Conservation (phyloP, 345 rosid species). For the Limnanthes douglasii region DNA sequence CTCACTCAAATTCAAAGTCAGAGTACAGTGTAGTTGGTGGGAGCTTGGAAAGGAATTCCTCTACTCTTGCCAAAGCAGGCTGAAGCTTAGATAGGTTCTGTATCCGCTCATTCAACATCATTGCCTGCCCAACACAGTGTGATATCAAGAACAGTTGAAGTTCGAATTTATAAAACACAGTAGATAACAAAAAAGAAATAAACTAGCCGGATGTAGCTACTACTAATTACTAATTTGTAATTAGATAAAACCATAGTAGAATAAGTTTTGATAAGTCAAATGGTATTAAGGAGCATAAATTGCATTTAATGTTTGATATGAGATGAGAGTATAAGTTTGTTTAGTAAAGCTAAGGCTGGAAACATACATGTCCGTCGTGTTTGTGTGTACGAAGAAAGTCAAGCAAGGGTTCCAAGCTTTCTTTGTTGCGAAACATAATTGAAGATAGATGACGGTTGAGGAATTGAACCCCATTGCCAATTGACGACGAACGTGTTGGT, state of each 20-base stretch:
- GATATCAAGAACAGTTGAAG: background rate
- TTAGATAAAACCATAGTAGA: too few relatives aligned
- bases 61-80: conserved; percentile 37
- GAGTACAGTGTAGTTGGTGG: conserved; percentile 24
- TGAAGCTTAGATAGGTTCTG: conserved; percentile 25
- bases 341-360: background rate
- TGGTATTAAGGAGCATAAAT: too few relatives aligned
- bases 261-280: too few relatives aligned
- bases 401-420: conserved; percentile 72
- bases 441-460: conserved; percentile 95
- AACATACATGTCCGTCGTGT: conserved; percentile 77
- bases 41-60: conserved; percentile 36
- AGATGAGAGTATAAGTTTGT: too few relatives aligned
- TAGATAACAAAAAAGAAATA: background rate
- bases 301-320: too few relatives aligned
- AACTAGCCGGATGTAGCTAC: too few relatives aligned
- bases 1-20: conserved; percentile 40
- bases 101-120: conserved; percentile 52
- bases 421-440: conserved; percentile 78
- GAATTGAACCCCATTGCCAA: conserved; percentile 95
- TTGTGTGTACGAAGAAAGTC: conserved; percentile 74
- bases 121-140: conserved; percentile 14
- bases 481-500: conserved; percentile 86
- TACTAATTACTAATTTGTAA: too few relatives aligned
- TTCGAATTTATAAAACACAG: background rate